Evolutionary conservation across 1,284 basidiomycete genomes (phyloP).

Genomic region (Trametes sp.): DNA sequence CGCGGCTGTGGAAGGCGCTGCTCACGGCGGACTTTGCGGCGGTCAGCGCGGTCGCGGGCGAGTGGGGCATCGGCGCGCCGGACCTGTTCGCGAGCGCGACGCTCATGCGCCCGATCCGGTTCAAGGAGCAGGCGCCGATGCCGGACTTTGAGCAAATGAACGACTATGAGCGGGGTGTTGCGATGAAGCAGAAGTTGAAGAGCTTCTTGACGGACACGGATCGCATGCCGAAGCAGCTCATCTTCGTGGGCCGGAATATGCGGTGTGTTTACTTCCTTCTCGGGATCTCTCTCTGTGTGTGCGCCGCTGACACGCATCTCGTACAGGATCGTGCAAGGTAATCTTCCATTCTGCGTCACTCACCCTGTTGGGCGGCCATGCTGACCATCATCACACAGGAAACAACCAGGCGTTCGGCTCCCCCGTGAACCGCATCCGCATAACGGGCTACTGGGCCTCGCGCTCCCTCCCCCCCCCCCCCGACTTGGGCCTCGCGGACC

Average conservation of each 20-base stretch:
- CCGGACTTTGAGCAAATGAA: conserved; percentile 44
- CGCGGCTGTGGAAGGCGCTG: conserved; percentile 80
- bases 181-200: conserved; percentile 70
- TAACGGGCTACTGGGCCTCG: conserved; percentile 79
- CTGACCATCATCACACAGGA: conserved; percentile 43
- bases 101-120: conserved; percentile 65
- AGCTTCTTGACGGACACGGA: conserved; percentile 71
- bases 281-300: background rate
- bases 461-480: conserved; percentile 55
- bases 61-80: conserved; percentile 84
- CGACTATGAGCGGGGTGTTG: conserved; percentile 69
- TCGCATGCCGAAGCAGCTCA: conserved; percentile 76
- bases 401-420: conserved; percentile 84
- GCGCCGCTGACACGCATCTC: background rate
- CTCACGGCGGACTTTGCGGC: conserved; percentile 70
- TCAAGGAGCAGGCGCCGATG: conserved; percentile 43
- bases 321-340: conserved; percentile 70
- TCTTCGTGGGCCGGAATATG: conserved; percentile 87
- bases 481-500: conserved; percentile 48
- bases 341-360: conserved; percentile 7
- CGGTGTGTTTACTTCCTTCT: conserved; percentile 63
- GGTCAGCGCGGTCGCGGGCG: conserved; percentile 55
- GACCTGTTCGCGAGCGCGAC: conserved; percentile 82
- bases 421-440: conserved; percentile 88
- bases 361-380: background rate